Evolutionary conservation across 73 alveolate species (phyloP).

Genomic region (Tetrahymena borealis): DNA sequence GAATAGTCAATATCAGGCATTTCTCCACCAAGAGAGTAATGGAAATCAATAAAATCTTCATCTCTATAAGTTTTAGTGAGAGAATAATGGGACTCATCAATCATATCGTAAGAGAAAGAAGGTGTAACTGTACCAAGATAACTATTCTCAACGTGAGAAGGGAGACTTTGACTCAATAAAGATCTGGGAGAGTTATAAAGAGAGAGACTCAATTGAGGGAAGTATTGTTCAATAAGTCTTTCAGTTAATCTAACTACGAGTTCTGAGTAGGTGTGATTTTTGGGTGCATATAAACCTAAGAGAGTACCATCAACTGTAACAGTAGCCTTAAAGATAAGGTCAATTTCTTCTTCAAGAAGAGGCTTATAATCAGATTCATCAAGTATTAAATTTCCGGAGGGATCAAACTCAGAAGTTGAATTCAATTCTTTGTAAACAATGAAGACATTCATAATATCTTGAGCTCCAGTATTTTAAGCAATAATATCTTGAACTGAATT

Average conservation of each 20-base stretch:
- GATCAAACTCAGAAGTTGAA: too few relatives aligned
- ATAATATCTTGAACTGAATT: background rate
- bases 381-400: background rate
- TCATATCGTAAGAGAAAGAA: background rate
- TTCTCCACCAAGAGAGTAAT: background rate
- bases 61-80: background rate
- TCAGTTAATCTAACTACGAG: background rate
- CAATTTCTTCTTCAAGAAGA: background rate
- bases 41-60: background rate
- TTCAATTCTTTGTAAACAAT: background rate
- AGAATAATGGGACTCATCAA: background rate
- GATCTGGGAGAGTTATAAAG: background rate
- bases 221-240: background rate
- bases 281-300: background rate
- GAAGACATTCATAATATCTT: background rate
- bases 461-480: background rate
- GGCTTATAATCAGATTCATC: background rate
- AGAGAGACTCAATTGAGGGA: background rate
- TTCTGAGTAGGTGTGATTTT: background rate
- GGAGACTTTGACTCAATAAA: background rate
- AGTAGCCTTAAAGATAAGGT: background rate
- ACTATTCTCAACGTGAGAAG: background rate
- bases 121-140: background rate
- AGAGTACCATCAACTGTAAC: background rate
- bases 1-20: background rate